Evolutionary conservation across 2,329 filamentous ascomycete species (phyloP).

Genomic region (Monosporascus cannonballus): DNA sequence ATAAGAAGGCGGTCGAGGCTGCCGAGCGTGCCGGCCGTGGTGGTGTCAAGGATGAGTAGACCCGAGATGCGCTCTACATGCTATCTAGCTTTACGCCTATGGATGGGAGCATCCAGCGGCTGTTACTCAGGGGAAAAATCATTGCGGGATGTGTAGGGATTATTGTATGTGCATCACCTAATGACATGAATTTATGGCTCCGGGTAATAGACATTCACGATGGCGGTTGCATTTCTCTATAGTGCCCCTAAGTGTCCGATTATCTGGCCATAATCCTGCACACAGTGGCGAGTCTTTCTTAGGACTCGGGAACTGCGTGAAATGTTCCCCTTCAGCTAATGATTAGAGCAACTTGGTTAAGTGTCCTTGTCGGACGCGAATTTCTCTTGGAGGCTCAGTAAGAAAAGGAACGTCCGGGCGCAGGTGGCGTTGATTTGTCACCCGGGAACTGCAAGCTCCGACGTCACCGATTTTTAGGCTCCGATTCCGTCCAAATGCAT

Average conservation of each 20-base stretch:
- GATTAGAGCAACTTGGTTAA: too few relatives aligned
- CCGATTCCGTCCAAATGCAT: not conserved
- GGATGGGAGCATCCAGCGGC: not conserved
- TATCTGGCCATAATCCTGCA: too few relatives aligned
- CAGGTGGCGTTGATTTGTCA: not conserved
- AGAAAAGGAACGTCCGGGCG: not conserved
- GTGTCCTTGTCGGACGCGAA: too few relatives aligned
- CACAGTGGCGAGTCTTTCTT: too few relatives aligned
- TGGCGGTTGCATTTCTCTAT: too few relatives aligned
- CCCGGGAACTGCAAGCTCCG: slow-evolving; percentile 10
- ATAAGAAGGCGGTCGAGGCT: slow-evolving; percentile 81
- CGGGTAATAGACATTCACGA: not conserved
- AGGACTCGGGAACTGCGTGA: too few relatives aligned
- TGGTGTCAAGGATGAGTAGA: slow-evolving; percentile 67
- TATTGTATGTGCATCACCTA: not conserved
- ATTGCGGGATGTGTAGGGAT: not conserved
- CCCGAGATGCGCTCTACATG: not conserved
- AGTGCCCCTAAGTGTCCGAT: too few relatives aligned
- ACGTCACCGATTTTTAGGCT: slow-evolving; percentile 18
- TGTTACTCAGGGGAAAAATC: not conserved
- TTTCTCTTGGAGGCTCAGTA: too few relatives aligned
- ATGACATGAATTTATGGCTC: not conserved
- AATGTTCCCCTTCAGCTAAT: too few relatives aligned
- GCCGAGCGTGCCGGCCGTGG: slow-evolving; percentile 70
- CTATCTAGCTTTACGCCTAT: not conserved